These are phyloP conservation scores for Sporothrix luriei DNA, from an alignment of 2,329 filamentous ascomycete genomes.

Conservation along the genomic window DNA sequence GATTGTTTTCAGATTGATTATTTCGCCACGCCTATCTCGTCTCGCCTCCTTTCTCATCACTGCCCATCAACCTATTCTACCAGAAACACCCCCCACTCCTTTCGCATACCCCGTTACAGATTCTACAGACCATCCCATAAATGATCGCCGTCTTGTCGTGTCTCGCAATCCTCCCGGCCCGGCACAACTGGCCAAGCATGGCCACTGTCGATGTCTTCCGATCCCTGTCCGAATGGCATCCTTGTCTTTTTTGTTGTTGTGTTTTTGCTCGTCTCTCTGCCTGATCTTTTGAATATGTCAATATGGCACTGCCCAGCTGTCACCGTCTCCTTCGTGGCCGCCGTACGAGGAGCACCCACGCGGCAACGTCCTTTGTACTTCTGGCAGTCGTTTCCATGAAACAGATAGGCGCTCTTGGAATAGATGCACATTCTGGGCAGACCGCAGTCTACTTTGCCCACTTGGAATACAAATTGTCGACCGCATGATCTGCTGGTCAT, in stretches of 20 bases:
- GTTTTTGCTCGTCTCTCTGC: not conserved
- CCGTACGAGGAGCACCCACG: not conserved
- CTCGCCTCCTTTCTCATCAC: not conserved
- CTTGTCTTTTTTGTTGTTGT: not conserved
- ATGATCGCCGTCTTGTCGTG: conserved; percentile 26
- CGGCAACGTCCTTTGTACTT: not conserved
- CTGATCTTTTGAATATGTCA: no score
- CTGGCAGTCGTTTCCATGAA: conserved; percentile 7
- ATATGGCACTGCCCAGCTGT: not conserved
- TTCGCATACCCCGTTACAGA: conserved; percentile 13
- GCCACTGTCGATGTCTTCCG: not conserved
- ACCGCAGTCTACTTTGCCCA: no score
- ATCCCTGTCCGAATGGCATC: not conserved
- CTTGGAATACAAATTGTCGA: not conserved
- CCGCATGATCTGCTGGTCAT: conserved; percentile 1
- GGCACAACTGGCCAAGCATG: conserved; percentile 7
- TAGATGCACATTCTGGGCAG: not conserved
- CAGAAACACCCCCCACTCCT: not conserved
- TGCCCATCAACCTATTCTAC: not conserved
- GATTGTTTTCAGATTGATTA: not conserved
- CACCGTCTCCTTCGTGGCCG: not conserved
- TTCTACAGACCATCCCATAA: conserved; percentile 14
- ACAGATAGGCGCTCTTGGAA: not conserved
- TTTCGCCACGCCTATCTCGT: not conserved
- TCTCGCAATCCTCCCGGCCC: conserved; percentile 23